Evolutionary conservation across 1,139 yeast species (phyloP).

Genomic region (Tardiomyces depauwii): DNA sequence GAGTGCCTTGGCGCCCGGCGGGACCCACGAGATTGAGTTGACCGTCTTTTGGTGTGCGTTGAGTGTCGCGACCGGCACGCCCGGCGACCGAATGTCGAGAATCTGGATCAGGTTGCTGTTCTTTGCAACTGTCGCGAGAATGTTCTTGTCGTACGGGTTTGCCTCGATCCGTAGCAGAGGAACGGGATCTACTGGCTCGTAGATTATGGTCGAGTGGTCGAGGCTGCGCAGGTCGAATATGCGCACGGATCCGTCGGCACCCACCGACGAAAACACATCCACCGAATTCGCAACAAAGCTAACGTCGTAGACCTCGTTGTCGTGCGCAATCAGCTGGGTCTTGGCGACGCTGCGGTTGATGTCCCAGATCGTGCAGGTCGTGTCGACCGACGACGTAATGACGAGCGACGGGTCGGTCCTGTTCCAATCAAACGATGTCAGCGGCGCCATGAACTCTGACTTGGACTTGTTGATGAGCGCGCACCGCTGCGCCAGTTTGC

Average conservation of each 20-base stretch:
- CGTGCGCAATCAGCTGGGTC: conserved; percentile 94
- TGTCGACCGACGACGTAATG: conserved; percentile 83
- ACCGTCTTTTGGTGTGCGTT: conserved; percentile 60
- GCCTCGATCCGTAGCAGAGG: conserved; percentile 71
- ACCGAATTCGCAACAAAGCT: conserved; percentile 66
- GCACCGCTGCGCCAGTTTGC: conserved; percentile 30
- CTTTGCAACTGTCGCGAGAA: conserved; percentile 72
- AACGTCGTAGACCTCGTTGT: conserved; percentile 89
- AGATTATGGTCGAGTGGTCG: conserved; percentile 90
- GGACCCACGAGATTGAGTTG: conserved; percentile 79
- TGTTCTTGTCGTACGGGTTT: conserved; percentile 66
- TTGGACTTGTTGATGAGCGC: conserved; percentile 32
- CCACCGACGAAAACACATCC: conserved; percentile 82
- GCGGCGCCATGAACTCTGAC: conserved; percentile 37
- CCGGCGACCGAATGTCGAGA: conserved; percentile 83
- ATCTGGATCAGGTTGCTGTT: conserved; percentile 57
- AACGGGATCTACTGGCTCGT: conserved; percentile 50
- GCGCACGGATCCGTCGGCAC: conserved; percentile 91
- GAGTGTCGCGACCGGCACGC: conserved; percentile 58
- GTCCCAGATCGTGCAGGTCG: conserved; percentile 97
- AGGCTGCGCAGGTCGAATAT: conserved; percentile 81
- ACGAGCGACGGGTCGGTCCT: conserved; percentile 54
- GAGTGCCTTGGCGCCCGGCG: conserved; percentile 29
- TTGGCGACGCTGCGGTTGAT: conserved; percentile 63
- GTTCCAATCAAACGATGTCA: conserved; percentile 94